Evolutionary conservation across 139 green algal genomes (phyloP).

Genomic region (Closterium sp.): DNA sequence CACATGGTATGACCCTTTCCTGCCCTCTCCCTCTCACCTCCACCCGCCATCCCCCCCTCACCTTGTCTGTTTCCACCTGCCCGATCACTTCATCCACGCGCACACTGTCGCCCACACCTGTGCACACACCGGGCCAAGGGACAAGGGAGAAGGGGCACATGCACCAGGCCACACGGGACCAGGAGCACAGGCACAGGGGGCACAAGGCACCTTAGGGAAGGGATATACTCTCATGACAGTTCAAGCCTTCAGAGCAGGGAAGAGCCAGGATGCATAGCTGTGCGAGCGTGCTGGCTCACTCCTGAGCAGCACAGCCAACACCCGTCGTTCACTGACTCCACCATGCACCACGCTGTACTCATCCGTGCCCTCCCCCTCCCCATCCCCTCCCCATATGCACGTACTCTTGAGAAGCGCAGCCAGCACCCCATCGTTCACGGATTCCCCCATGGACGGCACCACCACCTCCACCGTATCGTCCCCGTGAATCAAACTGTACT

Average conservation of each 20-base stretch:
- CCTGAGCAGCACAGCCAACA: no score
- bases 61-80: slow-evolving; percentile 96
- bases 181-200: background rate
- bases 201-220: background rate
- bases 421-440: slow-evolving; percentile 53
- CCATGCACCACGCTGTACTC: no score
- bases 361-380: background rate
- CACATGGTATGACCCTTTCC: no score
- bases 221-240: no score
- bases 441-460: slow-evolving; percentile 57
- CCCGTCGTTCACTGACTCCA: no score
- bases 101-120: slow-evolving; percentile 66
- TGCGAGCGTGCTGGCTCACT: no score
- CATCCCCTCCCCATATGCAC: no score
- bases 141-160: background rate
- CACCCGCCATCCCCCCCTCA: background rate
- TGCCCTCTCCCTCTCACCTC: background rate
- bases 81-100: slow-evolving; percentile 90
- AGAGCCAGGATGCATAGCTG: no score
- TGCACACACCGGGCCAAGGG: background rate
- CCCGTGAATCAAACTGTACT: background rate
- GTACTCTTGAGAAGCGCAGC: slow-evolving; percentile 52
- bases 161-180: background rate
- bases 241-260: background rate
- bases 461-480: slow-evolving; percentile 5